Base-by-base conservation (phyloP, 805 yeast species). In the Candida quercuum region DNA sequence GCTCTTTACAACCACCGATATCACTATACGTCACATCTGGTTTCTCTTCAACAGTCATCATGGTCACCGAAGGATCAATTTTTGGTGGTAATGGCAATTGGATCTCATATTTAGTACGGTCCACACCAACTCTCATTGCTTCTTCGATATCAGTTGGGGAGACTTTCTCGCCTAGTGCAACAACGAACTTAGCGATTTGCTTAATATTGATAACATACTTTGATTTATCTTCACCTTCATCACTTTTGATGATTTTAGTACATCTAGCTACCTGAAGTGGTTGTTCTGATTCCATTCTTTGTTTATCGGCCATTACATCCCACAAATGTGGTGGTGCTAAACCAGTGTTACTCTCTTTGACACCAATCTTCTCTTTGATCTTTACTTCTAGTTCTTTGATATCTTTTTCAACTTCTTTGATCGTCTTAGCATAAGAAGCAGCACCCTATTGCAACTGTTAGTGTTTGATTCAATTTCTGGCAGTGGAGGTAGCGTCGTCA, bases 1-100 rank as follows among this genome's bases (percentile, higher is more conserved):
- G 99, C 46, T 93, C 98, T 69, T 93, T 93, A 61, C 96, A 87
- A 27, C 99, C 99, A 52, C 99, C 99, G 46, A 93, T 89, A 60
- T 93, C 99, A 44, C 94, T 86, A 63, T 93, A 93, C 2, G 99
- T 93, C 27, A 93, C 98, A 64, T 93, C 99, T 12, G 99, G 99
- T 63, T 93, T 93, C 66, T 93, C 99, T 64, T 93, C 99, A 33
- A 93, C 99, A 2, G 98, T 91, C 99, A 93, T 93, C 99, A 93
- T 93, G 6, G 99, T 93, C 38, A 93, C 99, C 28, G 88, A 76
- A 12, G 99, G 98, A 62, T 93, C 99, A 59, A 93, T 93, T 57
- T 95, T 74, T 39, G 99, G 99, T 10, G 99, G 99, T 48, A 93
- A 72, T 22, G 99, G 99, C 54, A 93, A 72, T 71, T 91, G 96